Evolutionary conservation across 129 eudicot species (phyloP).

Genomic region (Tanacetum coccineum): DNA sequence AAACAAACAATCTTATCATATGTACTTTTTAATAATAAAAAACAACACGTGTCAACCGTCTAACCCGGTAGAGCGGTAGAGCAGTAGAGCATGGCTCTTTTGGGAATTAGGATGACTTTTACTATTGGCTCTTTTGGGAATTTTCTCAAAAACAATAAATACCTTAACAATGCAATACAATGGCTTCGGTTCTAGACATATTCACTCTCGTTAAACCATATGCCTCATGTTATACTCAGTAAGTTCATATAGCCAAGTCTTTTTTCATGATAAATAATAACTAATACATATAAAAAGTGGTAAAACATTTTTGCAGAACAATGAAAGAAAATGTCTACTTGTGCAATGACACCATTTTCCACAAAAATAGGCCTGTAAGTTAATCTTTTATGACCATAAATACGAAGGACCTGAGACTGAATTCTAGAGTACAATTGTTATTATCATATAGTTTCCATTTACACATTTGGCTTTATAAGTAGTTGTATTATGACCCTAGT

Average conservation of each 20-base stretch:
- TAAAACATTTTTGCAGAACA: not conserved
- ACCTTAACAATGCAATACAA: constrained; percentile 97
- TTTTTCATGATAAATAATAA: not conserved
- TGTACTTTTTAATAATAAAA: too few species aligned
- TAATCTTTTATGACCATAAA: constrained; percentile 73
- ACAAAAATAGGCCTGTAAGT: constrained; percentile 59
- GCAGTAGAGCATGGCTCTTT: too few species aligned
- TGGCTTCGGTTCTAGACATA: constrained; percentile 81
- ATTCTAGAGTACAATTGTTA: too few species aligned
- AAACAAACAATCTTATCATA: too few species aligned
- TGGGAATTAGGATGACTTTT: too few species aligned
- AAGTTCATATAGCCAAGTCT: constrained; percentile 8
- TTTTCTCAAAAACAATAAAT: not conserved
- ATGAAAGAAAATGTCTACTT: constrained; percentile 31
- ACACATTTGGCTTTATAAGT: too few species aligned
- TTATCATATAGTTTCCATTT: too few species aligned
- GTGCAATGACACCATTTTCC: constrained; percentile 84
- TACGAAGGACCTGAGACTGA: constrained; percentile 62
- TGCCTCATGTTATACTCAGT: constrained; percentile 44
- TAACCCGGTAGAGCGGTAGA: too few species aligned
- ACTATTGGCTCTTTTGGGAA: too few species aligned
- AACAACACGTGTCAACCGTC: too few species aligned
- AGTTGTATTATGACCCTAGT: too few species aligned
- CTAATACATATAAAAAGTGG: not conserved
- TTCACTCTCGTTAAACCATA: constrained; percentile 91